Percentiles rank a stretch among this genome's conserved stretches.
phyloP scores from a whole-genome alignment of 2,329 filamentous ascomycete genomes.

The Exophiala phaeomuriformis region DNA sequence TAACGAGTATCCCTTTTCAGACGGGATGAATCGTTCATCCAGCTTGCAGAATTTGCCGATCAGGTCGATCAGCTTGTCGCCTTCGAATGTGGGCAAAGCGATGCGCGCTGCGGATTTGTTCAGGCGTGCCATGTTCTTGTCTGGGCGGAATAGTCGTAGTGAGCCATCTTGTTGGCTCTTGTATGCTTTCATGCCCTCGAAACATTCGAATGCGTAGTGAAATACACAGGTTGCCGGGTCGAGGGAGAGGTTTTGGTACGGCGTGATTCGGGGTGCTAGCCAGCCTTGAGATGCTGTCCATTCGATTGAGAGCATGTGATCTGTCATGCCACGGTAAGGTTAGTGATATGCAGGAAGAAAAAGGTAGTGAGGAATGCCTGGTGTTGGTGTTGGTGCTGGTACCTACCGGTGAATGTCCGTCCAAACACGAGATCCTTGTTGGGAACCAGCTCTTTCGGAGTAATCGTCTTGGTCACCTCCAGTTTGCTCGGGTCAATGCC shows the following conservation, averaged over 20 bases:
- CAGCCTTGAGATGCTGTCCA: conserved; percentile 84
- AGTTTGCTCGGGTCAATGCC: conserved; percentile 73
- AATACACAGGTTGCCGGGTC: conserved; percentile 96
- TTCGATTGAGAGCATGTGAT: conserved; percentile 94
- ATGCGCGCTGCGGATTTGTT: conserved; percentile 90
- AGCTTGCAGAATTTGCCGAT: conserved; percentile 72
- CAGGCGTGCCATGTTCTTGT: conserved; percentile 91
- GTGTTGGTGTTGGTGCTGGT: conserved; percentile 1
- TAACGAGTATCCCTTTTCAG: conserved; percentile 78
- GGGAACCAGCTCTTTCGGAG: conserved; percentile 66
- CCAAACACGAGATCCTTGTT: conserved; percentile 84
- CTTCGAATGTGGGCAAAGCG: conserved; percentile 79
- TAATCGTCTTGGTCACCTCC: conserved; percentile 63
- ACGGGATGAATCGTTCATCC: conserved; percentile 84
- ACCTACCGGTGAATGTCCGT: conserved; percentile 74
- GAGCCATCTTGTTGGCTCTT: conserved; percentile 66
- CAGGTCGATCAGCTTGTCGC: conserved; percentile 66
- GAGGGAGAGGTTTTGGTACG: conserved; percentile 94
- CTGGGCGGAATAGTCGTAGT: conserved; percentile 83
- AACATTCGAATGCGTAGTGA: conserved; percentile 97
- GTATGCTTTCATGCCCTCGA: conserved; percentile 99
- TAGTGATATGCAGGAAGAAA: background rate
- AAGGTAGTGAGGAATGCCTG: background rate
- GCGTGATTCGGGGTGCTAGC: conserved; percentile 72
- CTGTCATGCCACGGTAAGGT: conserved; percentile 40